phyloP scores from a whole-genome alignment of 2,329 filamentous ascomycete genomes.

The Coleophoma cylindrospora region DNA sequence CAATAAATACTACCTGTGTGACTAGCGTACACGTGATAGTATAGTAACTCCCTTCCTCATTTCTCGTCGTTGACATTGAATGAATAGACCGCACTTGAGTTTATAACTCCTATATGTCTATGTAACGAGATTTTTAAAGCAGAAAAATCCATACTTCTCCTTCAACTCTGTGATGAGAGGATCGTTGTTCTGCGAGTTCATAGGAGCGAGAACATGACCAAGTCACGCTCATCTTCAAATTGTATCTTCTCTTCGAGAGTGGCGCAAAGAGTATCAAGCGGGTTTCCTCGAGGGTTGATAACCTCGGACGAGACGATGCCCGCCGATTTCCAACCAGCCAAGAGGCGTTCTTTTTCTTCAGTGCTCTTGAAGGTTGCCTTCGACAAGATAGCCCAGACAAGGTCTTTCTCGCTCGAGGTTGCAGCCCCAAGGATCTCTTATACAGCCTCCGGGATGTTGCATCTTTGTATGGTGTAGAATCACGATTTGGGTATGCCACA shows the following conservation, averaged over 20 bases:
- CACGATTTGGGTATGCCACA: no score
- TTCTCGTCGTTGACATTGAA: not conserved
- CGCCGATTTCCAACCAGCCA: conserved; percentile 70
- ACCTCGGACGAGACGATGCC: conserved; percentile 62
- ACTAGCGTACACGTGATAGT: no score
- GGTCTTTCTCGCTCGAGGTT: conserved; percentile 62
- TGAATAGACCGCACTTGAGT: not conserved
- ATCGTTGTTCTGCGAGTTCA: conserved; percentile 62
- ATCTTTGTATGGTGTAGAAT: no score
- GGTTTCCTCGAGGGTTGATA: conserved; percentile 65
- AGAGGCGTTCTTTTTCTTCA: conserved; percentile 65
- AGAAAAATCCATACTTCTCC: conserved; percentile 17
- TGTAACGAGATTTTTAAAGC: not conserved
- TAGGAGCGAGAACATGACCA: conserved; percentile 75
- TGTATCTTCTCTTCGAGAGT: conserved; percentile 89
- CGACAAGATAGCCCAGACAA: conserved; percentile 66
- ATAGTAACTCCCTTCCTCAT: no score
- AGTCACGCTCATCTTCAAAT: conserved; percentile 77
- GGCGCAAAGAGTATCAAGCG: conserved; percentile 86
- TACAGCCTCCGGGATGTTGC: no score
- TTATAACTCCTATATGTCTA: not conserved
- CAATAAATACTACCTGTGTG: no score
- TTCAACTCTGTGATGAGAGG: conserved; percentile 67
- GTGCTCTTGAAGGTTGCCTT: conserved; percentile 67
- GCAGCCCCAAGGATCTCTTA: conserved; percentile 55